Evolutionary conservation across 2,329 filamentous ascomycete species (phyloP), one percentile per base, ranked within the genome.

Genomic region (Colletotrichum lentis): DNA sequence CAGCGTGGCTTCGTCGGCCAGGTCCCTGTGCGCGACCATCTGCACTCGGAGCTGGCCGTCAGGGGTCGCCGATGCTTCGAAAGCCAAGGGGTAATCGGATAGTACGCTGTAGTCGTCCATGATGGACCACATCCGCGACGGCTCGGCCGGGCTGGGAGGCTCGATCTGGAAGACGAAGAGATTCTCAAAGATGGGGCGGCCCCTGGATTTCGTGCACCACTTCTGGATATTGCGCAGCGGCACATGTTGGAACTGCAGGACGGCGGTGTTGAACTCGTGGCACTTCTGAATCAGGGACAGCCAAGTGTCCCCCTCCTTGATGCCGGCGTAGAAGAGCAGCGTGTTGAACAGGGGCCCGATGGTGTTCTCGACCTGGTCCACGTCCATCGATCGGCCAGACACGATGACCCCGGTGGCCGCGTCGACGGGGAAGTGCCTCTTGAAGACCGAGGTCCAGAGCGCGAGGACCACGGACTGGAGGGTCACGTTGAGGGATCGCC

Each of bases 331-430:
- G 75, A 91, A 93, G 0, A 94, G 93, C 1, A 97, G 81, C 0
- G 94, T 97, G 75, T 97, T 97, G 84, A 97, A 97, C 22, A 97
- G 80, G 0, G 95, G 94, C 0, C 94, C 95, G 49, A 96, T 85
- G 0, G 92, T 86, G 24, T 83, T 75, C 54, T 94, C 90, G 2
- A 89, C 85, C 2, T 83, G 82, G 8, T 90, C 84, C 14, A 93
- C 79, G 50, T 91, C 86, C 5, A 96, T 86, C 0, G 88, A 86
- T 67, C 94, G 86, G 0, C 94, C 95, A 7, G 94, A 96, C 0
- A 92, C 85, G 14, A 97, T 85, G 22, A 96, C 80, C 0, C 95
- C 95, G 16, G 94, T 81, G 0, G 87, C 86, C 1, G 86, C 78
- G 7, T 82, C 77, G 18, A 78, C 74, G 3, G 78, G 75, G 35